phyloP scores from a whole-genome alignment of 139 green algal genomes.

The Gonium pectorale region DNA sequence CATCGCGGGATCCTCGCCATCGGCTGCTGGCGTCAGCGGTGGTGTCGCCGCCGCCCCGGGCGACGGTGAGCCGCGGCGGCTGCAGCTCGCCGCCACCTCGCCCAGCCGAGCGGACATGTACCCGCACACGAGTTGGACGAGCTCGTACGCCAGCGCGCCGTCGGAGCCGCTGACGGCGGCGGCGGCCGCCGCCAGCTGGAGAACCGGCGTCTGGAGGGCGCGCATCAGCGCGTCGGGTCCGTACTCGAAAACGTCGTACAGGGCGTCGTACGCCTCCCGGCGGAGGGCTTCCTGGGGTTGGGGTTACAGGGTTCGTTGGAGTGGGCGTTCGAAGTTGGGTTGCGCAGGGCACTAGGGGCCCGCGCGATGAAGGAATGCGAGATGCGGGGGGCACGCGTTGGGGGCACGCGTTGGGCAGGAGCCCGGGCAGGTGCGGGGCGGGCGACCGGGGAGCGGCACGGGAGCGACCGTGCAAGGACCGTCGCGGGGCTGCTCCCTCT shows the following conservation, averaged over 20 bases:
- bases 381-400: too few relatives aligned
- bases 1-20: background rate
- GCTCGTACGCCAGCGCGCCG: background rate
- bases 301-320: background rate
- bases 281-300: background rate
- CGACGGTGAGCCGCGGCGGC: background rate
- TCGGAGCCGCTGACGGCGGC: background rate
- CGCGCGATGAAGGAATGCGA: too few relatives aligned
- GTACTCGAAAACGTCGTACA: slow-evolving; percentile 45
- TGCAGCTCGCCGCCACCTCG: slow-evolving; percentile 4
- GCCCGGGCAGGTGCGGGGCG: too few relatives aligned
- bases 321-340: too few relatives aligned
- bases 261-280: background rate
- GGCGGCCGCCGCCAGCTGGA: slow-evolving; percentile 33
- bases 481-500: too few relatives aligned
- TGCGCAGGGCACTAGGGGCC: too few relatives aligned
- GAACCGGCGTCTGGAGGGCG: slow-evolving; percentile 8
- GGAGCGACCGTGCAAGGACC: too few relatives aligned
- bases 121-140: slow-evolving; percentile 30
- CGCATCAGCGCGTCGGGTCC: slow-evolving; percentile 37
- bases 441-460: too few relatives aligned
- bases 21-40: too few relatives aligned
- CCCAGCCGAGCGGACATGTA: slow-evolving; percentile 18
- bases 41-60: background rate
- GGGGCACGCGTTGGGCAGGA: too few relatives aligned